phyloP scores from a whole-genome alignment of 257 asterid species.

The Rauvolfia tetraphylla region DNA sequence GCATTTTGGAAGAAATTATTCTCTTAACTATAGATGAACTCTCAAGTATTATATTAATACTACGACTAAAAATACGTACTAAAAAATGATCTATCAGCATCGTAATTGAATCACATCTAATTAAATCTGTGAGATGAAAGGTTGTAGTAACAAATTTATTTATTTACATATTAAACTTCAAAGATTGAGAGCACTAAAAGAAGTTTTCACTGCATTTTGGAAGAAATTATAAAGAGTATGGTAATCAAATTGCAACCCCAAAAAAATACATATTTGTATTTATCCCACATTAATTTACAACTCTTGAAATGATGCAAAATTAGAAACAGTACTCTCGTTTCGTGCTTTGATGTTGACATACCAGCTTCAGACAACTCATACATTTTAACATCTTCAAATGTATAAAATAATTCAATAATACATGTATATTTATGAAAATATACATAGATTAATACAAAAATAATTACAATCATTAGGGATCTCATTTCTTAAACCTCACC shows the following conservation, averaged over 20 bases:
- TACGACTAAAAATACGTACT: too few relatives aligned
- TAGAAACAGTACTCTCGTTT: background rate
- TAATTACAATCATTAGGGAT: conserved; percentile 26
- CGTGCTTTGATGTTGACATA: conserved; percentile 40
- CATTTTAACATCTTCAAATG: conserved; percentile 11
- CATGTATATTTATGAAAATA: background rate
- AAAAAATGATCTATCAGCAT: too few relatives aligned
- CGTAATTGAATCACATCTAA: too few relatives aligned
- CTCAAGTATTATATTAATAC: too few relatives aligned
- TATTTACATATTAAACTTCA: too few relatives aligned
- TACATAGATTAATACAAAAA: background rate
- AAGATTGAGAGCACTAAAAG: too few relatives aligned
- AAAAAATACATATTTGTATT: too few relatives aligned
- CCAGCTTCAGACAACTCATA: conserved; percentile 45
- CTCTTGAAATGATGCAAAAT: background rate
- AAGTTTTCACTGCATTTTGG: background rate
- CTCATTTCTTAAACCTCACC: conserved; percentile 15
- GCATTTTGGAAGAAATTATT: background rate
- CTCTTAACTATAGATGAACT: too few relatives aligned
- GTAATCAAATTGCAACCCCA: background rate
- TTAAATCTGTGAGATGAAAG: too few relatives aligned
- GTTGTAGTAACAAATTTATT: too few relatives aligned
- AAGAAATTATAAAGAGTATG: background rate
- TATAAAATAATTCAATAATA: background rate
- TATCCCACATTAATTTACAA: background rate